Percentiles rank a stretch among this genome's conserved stretches.
Conservation (phyloP, 495 filamentous ascomycete genomes). For the Entonaema liquescens region DNA sequence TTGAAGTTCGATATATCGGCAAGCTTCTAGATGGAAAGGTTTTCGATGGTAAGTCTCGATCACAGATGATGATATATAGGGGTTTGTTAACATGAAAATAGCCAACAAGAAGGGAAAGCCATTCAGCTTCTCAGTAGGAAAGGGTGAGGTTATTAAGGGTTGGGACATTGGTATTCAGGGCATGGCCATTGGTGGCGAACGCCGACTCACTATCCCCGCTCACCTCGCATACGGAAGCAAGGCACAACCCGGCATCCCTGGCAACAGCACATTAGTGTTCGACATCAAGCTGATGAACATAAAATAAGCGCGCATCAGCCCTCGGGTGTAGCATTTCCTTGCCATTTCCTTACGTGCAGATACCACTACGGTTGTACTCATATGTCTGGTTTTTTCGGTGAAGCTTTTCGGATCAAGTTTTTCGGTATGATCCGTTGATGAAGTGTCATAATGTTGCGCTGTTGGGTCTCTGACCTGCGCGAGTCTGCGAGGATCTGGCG, state of each 20-base stretch:
- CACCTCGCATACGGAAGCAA: conserved; percentile 87
- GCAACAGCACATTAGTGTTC: conserved; percentile 89
- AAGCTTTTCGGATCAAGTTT: conserved; percentile 21
- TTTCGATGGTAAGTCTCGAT: conserved; percentile 78
- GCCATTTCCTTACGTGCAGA: conserved; percentile 37
- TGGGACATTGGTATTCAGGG: conserved; percentile 95
- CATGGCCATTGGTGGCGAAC: conserved; percentile 93
- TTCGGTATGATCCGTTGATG: conserved; percentile 19
- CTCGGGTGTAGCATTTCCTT: conserved; percentile 39
- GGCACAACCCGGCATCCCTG: conserved; percentile 79
- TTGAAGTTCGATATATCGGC: conserved; percentile 96
- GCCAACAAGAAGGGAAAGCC: conserved; percentile 98
- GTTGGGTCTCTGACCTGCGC: conserved; percentile 51
- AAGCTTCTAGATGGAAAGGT: conserved; percentile 92
- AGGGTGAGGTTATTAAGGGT: conserved; percentile 96
- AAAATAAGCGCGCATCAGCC: conserved; percentile 54
- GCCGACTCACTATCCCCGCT: conserved; percentile 86
- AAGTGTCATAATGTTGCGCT: conserved; percentile 33
- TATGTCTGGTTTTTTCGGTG: conserved; percentile 31
- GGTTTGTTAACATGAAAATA: conserved; percentile 52
- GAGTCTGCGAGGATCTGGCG: conserved; percentile 52
- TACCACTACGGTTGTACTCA: conserved; percentile 46
- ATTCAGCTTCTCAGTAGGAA: conserved; percentile 92
- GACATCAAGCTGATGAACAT: conserved; percentile 87
- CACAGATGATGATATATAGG: background rate